phyloP scores from a whole-genome alignment of 2,329 filamentous ascomycete genomes.

The Cordyceps militaris region DNA sequence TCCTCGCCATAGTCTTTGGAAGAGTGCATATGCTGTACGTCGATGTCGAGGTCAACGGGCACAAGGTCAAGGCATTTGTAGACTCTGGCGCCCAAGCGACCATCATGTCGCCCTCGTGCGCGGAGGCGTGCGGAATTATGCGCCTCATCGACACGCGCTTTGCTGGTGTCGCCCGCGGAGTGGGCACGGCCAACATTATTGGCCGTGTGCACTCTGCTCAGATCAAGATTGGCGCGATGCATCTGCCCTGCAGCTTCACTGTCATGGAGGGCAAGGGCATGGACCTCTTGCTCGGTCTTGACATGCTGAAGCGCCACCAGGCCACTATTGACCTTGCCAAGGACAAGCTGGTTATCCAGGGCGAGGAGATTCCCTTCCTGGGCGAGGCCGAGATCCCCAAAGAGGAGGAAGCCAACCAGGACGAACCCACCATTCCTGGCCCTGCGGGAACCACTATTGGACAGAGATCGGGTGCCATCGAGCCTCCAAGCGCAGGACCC shows the following conservation, averaged over 20 bases:
- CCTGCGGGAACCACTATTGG: conserved; percentile 87
- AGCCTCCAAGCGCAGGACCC: conserved; percentile 21
- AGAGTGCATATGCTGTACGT: conserved; percentile 95
- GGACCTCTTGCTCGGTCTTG: conserved; percentile 83
- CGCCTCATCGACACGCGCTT: conserved; percentile 89
- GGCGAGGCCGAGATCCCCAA: conserved; percentile 94
- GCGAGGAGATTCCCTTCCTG: conserved; percentile 80
- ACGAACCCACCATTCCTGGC: conserved; percentile 78
- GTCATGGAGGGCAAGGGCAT: conserved; percentile 99
- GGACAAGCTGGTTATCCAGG: conserved; percentile 81
- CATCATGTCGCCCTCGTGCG: conserved; percentile 94
- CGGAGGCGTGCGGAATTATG: conserved; percentile 91
- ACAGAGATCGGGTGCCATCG: conserved; percentile 70
- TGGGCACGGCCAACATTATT: conserved; percentile 89
- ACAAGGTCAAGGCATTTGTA: conserved; percentile 90
- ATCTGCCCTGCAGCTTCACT: conserved; percentile 90
- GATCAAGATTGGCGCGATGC: conserved; percentile 83
- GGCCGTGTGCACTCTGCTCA: conserved; percentile 92
- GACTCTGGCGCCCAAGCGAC: conserved; percentile 97
- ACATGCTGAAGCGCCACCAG: conserved; percentile 96
- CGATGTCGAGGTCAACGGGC: conserved; percentile 87
- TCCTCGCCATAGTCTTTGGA: conserved; percentile 64
- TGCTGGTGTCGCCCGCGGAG: conserved; percentile 83
- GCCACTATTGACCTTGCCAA: conserved; percentile 82
- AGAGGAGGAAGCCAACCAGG: conserved; percentile 65